Conservation (phyloP, 2,329 filamentous ascomycete species). For the Cladophialophora yegresii region DNA sequence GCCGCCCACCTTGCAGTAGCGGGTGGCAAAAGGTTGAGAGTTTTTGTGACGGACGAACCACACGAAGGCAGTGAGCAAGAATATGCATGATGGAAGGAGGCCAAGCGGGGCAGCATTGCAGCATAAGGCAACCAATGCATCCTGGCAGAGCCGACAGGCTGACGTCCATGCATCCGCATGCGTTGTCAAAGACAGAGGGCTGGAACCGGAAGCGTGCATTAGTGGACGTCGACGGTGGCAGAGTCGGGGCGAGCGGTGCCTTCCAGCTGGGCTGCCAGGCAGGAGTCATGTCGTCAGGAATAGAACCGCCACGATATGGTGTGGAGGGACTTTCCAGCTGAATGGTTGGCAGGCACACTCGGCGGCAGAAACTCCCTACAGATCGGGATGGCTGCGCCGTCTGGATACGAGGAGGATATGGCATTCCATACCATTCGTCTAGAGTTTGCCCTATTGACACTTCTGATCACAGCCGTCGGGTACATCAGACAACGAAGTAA, state of each 20-base stretch:
- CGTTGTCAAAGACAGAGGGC: conserved; percentile 26
- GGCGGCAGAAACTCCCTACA: not conserved
- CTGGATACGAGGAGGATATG: not conserved
- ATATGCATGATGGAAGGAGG: not conserved
- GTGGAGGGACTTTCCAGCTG: conserved; percentile 19
- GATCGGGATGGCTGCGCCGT: conserved; percentile 1
- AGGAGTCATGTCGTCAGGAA: conserved; percentile 26
- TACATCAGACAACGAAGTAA: not conserved
- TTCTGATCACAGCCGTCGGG: not conserved
- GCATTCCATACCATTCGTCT: not conserved
- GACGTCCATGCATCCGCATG: conserved; percentile 24
- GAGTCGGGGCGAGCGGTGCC: conserved; percentile 17
- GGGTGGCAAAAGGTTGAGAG: conserved; percentile 17
- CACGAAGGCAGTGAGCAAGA: not conserved
- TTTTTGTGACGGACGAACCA: conserved; percentile 13
- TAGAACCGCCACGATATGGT: conserved; percentile 13
- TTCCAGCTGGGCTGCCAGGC: conserved; percentile 4
- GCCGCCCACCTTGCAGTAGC: conserved; percentile 22
- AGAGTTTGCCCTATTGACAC: not conserved
- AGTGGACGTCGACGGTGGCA: conserved; percentile 22
- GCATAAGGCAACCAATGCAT: conserved; percentile 33
- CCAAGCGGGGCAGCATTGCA: conserved; percentile 16
- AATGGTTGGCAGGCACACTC: conserved; percentile 4
- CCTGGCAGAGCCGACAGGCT: conserved; percentile 20
- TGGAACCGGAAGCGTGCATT: conserved; percentile 32